These are phyloP conservation scores for Plasmodium coatneyi DNA, from an alignment of 169 alveolate species.

Conservation along the genomic window DNA sequence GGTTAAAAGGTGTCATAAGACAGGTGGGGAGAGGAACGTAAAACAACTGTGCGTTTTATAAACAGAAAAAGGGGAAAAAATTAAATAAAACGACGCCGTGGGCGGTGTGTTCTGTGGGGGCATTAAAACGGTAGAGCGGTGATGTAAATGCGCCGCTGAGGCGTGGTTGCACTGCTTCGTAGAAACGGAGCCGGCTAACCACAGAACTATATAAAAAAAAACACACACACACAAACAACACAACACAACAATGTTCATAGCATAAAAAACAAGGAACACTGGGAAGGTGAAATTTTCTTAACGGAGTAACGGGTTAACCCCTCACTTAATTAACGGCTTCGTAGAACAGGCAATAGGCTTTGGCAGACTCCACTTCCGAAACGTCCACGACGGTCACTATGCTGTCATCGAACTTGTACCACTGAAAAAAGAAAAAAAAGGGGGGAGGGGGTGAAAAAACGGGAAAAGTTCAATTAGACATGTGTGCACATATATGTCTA, in stretches of 20 bases:
- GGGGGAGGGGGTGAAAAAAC: not conserved
- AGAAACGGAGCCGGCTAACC: not conserved
- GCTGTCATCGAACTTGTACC: constrained; percentile 71
- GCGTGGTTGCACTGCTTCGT: not conserved
- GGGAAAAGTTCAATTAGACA: not conserved
- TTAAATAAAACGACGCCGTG: not conserved
- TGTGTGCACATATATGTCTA: not conserved
- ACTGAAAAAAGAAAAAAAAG: not conserved
- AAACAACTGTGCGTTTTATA: not conserved
- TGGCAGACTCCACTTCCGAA: constrained; percentile 64
- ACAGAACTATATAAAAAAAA: not conserved
- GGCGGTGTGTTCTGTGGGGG: not conserved
- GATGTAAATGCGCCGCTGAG: not conserved
- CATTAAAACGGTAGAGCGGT: not conserved
- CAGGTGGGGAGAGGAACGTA: not conserved
- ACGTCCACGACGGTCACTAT: constrained; percentile 38
- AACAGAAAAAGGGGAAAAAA: not conserved
- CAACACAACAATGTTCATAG: not conserved
- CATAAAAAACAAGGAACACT: not conserved
- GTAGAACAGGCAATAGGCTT: constrained; percentile 70
- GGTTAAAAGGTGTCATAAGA: not conserved
- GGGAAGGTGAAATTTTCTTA: not conserved
- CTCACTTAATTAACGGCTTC: constrained; percentile 39
- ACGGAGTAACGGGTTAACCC: not conserved
- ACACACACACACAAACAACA: too few relatives aligned